A percentile compares a stretch with the other conserved stretches of the same genome.
Conservation (phyloP, 2,329 filamentous ascomycete genomes). For the Sordariomycetes sp. region DNA sequence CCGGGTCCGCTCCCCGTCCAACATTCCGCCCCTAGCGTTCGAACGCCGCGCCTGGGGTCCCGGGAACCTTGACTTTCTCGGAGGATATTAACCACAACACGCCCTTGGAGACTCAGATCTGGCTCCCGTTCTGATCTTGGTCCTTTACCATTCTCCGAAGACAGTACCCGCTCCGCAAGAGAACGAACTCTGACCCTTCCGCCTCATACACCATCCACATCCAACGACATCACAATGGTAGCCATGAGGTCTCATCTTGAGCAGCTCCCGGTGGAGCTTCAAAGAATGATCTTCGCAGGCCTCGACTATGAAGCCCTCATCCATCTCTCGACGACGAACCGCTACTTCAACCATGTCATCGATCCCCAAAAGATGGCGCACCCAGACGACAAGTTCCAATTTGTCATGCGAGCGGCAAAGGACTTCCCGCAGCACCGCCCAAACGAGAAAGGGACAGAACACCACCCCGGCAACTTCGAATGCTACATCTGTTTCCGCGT, state of each 20-base stretch:
- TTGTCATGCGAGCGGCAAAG: constrained; percentile 30
- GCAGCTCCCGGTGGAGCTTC: constrained; percentile 22
- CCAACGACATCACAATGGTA: not conserved
- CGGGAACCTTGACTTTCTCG: too few species aligned
- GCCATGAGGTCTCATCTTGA: too few species aligned
- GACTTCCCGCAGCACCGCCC: constrained; percentile 29
- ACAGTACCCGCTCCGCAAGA: too few species aligned
- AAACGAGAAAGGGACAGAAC: constrained; percentile 23
- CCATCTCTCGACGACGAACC: constrained; percentile 25
- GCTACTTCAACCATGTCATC: constrained; percentile 21
- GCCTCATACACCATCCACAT: too few species aligned
- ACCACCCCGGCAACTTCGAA: constrained; percentile 29
- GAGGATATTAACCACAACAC: too few species aligned
- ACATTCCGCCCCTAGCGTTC: constrained; percentile 2
- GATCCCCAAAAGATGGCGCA: constrained; percentile 24
- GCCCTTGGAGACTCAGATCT: too few species aligned
- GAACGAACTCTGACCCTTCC: too few species aligned
- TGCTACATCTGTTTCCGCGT: constrained; percentile 32
- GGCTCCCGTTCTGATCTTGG: too few species aligned
- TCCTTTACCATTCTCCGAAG: too few species aligned
- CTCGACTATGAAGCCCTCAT: constrained; percentile 33
- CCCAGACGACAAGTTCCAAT: constrained; percentile 24
- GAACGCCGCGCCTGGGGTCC: too few species aligned
- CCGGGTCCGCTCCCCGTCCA: constrained; percentile 2
- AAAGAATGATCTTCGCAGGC: constrained; percentile 20